Evolutionary conservation across 2,329 filamentous ascomycete genomes (phyloP).

Genomic region (Aspergillus novofumigatus): DNA sequence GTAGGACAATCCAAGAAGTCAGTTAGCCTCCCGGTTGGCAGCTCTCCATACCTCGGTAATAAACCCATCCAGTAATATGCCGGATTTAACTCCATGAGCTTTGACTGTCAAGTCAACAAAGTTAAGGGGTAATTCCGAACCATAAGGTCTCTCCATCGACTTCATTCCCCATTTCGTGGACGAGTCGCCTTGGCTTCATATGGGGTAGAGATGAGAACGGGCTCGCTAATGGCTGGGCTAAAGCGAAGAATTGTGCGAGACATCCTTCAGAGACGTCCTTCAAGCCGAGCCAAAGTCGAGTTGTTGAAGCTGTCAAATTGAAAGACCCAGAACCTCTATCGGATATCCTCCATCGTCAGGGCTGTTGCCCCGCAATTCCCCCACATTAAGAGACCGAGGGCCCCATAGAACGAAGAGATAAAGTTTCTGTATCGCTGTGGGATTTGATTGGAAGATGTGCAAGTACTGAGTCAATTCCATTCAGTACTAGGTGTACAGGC

Average conservation of each 20-base stretch:
- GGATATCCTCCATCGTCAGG: not conserved
- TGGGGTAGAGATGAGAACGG: too few relatives aligned
- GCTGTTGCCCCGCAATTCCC: not conserved
- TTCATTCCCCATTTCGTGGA: too few relatives aligned
- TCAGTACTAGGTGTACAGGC: not conserved
- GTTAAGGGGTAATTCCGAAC: not conserved
- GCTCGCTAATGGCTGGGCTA: too few relatives aligned
- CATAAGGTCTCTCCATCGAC: not conserved
- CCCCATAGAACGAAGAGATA: not conserved
- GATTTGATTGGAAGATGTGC: not conserved
- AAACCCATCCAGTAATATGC: not conserved
- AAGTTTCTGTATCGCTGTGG: not conserved
- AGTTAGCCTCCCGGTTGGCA: not conserved
- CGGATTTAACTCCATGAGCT: not conserved
- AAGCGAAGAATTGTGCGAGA: too few relatives aligned
- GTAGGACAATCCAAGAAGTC: not conserved
- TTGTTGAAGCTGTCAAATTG: not conserved
- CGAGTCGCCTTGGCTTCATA: too few relatives aligned
- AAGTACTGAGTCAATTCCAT: not conserved
- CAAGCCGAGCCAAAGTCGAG: too few relatives aligned
- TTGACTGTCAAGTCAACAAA: not conserved
- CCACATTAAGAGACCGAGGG: not conserved
- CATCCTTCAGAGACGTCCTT: too few relatives aligned
- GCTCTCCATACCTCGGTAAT: not conserved
- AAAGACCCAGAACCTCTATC: not conserved